These are phyloP conservation scores for Adansonia grandidieri DNA, from an alignment of 441 rosid genomes.

Conservation along the genomic window DNA sequence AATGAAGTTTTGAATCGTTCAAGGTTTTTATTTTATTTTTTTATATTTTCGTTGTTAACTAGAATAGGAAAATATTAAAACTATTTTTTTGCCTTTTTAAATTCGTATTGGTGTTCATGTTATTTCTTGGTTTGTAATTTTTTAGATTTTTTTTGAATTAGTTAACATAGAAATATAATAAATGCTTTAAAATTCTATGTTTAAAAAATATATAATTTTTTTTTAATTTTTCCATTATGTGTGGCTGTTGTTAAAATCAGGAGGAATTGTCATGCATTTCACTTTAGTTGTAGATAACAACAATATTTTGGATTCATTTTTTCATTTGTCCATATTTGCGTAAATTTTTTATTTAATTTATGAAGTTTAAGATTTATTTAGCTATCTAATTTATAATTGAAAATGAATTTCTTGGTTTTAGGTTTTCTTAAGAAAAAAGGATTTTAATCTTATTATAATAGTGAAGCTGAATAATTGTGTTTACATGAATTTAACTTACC, in stretches of 20 bases:
- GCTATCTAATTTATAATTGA: neutral
- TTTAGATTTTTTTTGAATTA: neutral
- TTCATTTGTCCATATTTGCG: neutral
- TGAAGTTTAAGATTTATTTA: neutral
- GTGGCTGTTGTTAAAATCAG: slow-evolving; percentile 8
- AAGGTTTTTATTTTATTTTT: neutral
- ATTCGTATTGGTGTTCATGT: neutral
- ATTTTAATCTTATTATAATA: too few relatives aligned
- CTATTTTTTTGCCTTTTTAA: neutral
- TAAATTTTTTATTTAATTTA: neutral
- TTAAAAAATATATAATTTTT: neutral
- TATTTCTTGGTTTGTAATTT: neutral
- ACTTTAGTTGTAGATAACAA: neutral
- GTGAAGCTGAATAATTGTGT: too few relatives aligned
- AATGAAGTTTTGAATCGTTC: slow-evolving; percentile 3
- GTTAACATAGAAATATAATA: neutral
- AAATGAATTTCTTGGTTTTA: neutral
- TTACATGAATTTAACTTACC: too few relatives aligned
- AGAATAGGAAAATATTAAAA: neutral
- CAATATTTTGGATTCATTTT: neutral
- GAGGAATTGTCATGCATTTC: neutral
- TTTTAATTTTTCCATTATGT: neutral
- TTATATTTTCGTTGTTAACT: neutral
- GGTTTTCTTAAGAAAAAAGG: too few relatives aligned
- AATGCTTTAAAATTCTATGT: neutral